Base-by-base conservation (phyloP, 1,139 yeast genomes). In the Scheffersomyces segobiensis region DNA sequence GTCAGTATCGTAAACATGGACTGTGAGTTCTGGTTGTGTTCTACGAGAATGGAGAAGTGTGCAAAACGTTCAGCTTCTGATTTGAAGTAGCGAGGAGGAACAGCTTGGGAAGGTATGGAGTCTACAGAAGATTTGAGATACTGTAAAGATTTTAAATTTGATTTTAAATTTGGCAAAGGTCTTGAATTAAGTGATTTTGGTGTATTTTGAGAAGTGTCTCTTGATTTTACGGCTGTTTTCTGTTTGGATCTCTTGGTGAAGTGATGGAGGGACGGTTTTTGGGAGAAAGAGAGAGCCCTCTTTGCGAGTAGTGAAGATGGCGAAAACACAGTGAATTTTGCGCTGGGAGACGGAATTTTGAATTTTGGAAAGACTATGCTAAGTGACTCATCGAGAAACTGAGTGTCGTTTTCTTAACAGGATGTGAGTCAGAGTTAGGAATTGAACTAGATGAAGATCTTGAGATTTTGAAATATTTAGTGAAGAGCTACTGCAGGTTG, bases 1-100 rank as follows among this genome's bases (percentile, higher is more conserved):
- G 84, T 80, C 12, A 80, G 71, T 22, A 79, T 62, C 18, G 74
- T 63, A 62, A 76, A 78, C 84, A 80, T 80, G 55, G 64, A 61
- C 3, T 62, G 50, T 3, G 69, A 62, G 46, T 63, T 60, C 48
- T 62, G 66, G 52, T 60, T 58, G 56, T 60, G 64, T 53, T 67
- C 69, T 14, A 58, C 59, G 49, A 61, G 60, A 10, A 57, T 55
- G 51, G 61, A 60, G 55, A 67, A 67, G 55, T 59, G 59, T 3
- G 55, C 46, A 24, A 50, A 50, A 42, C 67, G 53, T 5, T 57
- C 60, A 2, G 49, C 39, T 52, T 65, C 67, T 19, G 63, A 57
- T 3, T 52, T 49, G 55, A 62, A 65, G 52, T 55, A 52, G 10
- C 22, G 49, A 2, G 67, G 67, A n/a, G 54, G 53, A 12, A 55